Conservation (phyloP, 345 rosid species). For the Pugionium dolabratum region DNA sequence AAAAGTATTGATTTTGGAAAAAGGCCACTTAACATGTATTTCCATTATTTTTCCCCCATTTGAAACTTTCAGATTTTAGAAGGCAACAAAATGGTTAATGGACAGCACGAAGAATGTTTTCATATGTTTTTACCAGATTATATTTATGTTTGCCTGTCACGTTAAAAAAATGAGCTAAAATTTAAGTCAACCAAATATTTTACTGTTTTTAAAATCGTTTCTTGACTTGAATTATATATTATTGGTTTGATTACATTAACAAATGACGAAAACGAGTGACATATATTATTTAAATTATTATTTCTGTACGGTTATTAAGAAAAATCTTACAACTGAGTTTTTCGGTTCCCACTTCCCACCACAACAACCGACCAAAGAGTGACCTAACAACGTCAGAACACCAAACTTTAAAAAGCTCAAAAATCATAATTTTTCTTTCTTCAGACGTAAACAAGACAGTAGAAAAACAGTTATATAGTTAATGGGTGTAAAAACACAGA, state of each 20-base stretch:
- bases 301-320: conserved; percentile 14
- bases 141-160: not conserved
- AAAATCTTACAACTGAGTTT: conserved; percentile 18
- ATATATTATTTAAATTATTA: conserved; percentile 7
- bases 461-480: not conserved
- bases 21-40: not conserved
- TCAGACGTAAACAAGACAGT: conserved; percentile 9
- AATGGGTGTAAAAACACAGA: conserved; percentile 15
- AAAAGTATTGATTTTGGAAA: not conserved
- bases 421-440: conserved; percentile 11
- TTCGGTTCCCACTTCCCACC: conserved; percentile 37
- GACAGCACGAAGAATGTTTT: conserved; percentile 19
- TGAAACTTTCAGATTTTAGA: conserved; percentile 23
- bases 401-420: conserved; percentile 7
- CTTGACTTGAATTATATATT: too few species aligned
- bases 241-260: not conserved
- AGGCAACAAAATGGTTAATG: conserved; percentile 20
- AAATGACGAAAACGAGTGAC: conserved; percentile 33
- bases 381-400: conserved; percentile 19
- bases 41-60: not conserved
- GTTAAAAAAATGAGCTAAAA: too few species aligned
- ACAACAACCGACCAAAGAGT: conserved; percentile 36
- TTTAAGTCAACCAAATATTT: conserved; percentile 14
- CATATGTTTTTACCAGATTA: not conserved
- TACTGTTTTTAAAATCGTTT: not conserved